Evolutionary conservation across 345 rosid species (phyloP).

Genomic region (Orychophragmus violaceus): DNA sequence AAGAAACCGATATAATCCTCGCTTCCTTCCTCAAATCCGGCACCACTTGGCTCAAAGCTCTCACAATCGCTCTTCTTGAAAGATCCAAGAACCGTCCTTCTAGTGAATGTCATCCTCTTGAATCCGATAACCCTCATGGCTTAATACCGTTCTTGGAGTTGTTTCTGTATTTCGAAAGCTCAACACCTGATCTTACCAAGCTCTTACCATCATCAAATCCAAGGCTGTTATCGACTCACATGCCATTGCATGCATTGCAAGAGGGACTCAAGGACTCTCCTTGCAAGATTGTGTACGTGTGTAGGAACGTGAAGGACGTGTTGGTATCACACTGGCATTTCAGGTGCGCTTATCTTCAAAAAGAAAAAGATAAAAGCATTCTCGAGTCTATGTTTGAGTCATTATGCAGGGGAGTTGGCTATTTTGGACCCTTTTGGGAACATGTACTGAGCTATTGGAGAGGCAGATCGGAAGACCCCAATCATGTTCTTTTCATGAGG

Average conservation of each 20-base stretch:
- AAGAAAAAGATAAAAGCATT: background rate
- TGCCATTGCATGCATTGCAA: conserved; percentile 20
- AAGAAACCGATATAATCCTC: conserved; percentile 8
- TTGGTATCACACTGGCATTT: conserved; percentile 51
- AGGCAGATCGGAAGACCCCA: too few species aligned
- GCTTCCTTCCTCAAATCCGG: too few species aligned
- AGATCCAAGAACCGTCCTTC: background rate
- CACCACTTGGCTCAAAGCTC: too few species aligned
- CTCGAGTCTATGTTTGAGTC: conserved; percentile 34
- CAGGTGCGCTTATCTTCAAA: conserved; percentile 26
- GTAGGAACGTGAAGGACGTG: conserved; percentile 45
- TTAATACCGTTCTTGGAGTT: conserved; percentile 46
- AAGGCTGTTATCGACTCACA: conserved; percentile 42
- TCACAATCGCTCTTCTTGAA: too few species aligned
- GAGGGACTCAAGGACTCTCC: conserved; percentile 8
- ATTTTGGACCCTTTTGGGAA: too few species aligned
- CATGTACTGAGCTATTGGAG: too few species aligned
- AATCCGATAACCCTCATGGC: conserved; percentile 40
- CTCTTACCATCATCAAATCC: conserved; percentile 16
- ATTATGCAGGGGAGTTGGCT: conserved; percentile 35
- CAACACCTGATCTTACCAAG: conserved; percentile 20
- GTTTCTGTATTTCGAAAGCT: background rate
- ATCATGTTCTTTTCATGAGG: too few species aligned
- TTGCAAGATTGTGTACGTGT: conserved; percentile 49
- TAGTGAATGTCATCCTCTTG: conserved; percentile 32